Evolutionary conservation across 129 eudicot genomes (phyloP).

Genomic region (Pseudognaphalium luteoalbum): DNA sequence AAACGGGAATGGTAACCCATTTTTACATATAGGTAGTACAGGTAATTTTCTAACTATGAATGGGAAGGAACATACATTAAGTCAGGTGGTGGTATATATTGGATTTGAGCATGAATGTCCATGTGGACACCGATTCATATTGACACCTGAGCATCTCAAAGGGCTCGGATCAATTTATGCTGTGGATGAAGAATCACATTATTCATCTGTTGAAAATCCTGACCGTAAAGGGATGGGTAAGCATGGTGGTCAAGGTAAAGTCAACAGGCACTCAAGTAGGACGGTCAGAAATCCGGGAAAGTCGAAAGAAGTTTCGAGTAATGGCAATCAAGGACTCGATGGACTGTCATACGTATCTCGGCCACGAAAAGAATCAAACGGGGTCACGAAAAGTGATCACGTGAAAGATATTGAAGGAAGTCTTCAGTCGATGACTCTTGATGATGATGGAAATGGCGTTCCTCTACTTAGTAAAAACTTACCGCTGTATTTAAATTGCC

Average conservation of each 20-base stretch:
- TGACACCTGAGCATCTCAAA: slow-evolving; percentile 69
- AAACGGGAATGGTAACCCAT: slow-evolving; percentile 35
- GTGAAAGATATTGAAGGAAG: slow-evolving; percentile 48
- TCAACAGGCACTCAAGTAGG: slow-evolving; percentile 53
- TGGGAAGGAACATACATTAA: slow-evolving; percentile 37
- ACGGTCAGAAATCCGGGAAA: slow-evolving; percentile 30
- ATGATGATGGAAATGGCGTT: slow-evolving; percentile 60
- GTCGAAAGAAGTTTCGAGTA: too few species aligned
- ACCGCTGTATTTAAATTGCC: slow-evolving; percentile 81
- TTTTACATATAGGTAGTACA: slow-evolving; percentile 49
- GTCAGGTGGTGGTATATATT: slow-evolving; percentile 50
- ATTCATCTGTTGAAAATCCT: slow-evolving; percentile 39
- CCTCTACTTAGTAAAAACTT: slow-evolving; percentile 64
- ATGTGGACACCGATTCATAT: slow-evolving; percentile 83
- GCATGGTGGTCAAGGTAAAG: slow-evolving; percentile 55
- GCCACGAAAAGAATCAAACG: slow-evolving; percentile 26
- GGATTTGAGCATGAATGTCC: slow-evolving; percentile 99
- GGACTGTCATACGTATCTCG: too few species aligned
- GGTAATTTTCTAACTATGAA: slow-evolving; percentile 38
- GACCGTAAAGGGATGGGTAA: slow-evolving; percentile 51
- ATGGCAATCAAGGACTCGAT: too few species aligned
- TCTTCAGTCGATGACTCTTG: slow-evolving; percentile 45
- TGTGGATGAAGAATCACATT: slow-evolving; percentile 41
- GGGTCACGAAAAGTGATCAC: slow-evolving; percentile 27
- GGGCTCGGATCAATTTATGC: slow-evolving; percentile 64